A percentile compares a stretch with the other conserved stretches of the same genome.
phyloP scores from a whole-genome alignment of 305 asterid genomes.

The Nicotiana rustica region DNA sequence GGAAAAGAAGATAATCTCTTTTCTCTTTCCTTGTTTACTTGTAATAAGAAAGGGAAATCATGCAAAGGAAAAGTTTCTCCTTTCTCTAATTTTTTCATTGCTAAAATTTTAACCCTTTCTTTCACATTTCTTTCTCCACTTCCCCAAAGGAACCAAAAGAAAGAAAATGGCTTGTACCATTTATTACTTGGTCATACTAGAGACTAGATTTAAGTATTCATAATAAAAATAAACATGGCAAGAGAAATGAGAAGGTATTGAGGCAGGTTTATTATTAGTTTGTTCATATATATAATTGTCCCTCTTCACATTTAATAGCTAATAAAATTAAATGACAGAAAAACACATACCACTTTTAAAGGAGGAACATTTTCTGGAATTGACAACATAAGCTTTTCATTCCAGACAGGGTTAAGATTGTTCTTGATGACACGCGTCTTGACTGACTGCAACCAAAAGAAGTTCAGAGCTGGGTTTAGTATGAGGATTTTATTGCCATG shows the following conservation, averaged over 20 bases:
- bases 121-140: not conserved
- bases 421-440: conserved; percentile 92
- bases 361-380: conserved; percentile 90
- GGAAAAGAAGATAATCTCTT: not conserved
- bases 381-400: conserved; percentile 90
- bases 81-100: not conserved
- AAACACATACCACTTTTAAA: conserved; percentile 67
- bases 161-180: not conserved
- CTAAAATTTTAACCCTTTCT: not conserved
- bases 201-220: not conserved
- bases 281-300: not conserved
- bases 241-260: not conserved
- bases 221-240: not conserved
- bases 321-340: not conserved
- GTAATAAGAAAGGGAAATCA: not conserved
- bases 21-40: not conserved
- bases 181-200: not conserved
- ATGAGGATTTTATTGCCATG: not conserved
- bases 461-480: conserved; percentile 29
- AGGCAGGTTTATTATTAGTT: not conserved
- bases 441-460: conserved; percentile 65
- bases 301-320: conserved; percentile 22
- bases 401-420: conserved; percentile 97
- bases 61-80: not conserved
- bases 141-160: not conserved